phyloP scores from a whole-genome alignment of 2,329 filamentous ascomycete genomes.

The Corynespora cassiicola region DNA sequence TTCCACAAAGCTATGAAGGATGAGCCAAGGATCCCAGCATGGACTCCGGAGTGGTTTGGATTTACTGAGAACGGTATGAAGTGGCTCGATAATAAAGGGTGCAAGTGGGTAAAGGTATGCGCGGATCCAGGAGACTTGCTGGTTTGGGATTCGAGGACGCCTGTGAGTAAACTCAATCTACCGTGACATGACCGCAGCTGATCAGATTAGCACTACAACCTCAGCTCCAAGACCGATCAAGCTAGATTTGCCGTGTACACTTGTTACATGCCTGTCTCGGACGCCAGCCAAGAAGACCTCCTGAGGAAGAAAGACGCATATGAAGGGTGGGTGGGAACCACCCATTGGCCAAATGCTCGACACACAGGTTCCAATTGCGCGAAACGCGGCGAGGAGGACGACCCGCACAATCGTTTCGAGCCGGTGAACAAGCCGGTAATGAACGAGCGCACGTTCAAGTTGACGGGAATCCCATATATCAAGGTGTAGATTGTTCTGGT shows the following conservation, averaged over 20 bases:
- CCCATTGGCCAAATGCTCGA: slow-evolving; percentile 44
- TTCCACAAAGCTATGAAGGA: slow-evolving; percentile 31
- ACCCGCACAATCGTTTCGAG: slow-evolving; percentile 44
- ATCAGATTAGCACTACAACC: slow-evolving; percentile 45
- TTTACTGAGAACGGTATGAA: slow-evolving; percentile 42
- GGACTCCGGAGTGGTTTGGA: slow-evolving; percentile 41
- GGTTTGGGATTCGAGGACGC: slow-evolving; percentile 50
- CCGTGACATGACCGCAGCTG: no score
- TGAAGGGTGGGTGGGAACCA: slow-evolving; percentile 37
- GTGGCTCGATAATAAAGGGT: slow-evolving; percentile 51
- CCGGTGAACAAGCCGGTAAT: slow-evolving; percentile 50
- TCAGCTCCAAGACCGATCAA: slow-evolving; percentile 31
- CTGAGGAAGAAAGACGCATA: slow-evolving; percentile 40
- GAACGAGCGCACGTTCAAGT: slow-evolving; percentile 51
- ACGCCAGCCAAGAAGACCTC: slow-evolving; percentile 42
- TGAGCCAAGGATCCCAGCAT: slow-evolving; percentile 37
- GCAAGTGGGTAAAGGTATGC: slow-evolving; percentile 47
- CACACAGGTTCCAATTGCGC: slow-evolving; percentile 41
- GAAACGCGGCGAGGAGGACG: slow-evolving; percentile 35
- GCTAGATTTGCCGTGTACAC: slow-evolving; percentile 42
- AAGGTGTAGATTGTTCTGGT: slow-evolving; percentile 12
- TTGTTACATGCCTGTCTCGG: slow-evolving; percentile 45
- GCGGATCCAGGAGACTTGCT: slow-evolving; percentile 54
- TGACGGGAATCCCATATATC: slow-evolving; percentile 59
- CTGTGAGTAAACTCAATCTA: no score